A percentile compares a stretch with the other conserved stretches of the same genome.
These are phyloP conservation scores for Mycosarcoma mackinlayi DNA, from an alignment of 1,284 basidiomycete genomes.

Conservation along the genomic window DNA sequence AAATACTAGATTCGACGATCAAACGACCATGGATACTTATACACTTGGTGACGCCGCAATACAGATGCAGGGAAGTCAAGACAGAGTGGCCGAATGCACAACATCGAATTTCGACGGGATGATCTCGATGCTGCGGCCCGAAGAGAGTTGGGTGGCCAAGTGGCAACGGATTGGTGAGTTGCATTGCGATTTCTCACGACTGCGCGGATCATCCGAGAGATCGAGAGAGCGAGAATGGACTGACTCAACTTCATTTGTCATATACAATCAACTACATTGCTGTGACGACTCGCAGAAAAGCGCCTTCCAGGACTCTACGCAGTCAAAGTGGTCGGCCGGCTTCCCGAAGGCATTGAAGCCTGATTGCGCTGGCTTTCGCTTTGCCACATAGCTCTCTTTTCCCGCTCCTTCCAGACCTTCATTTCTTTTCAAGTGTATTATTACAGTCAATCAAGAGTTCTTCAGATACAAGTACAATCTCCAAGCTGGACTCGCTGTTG, in stretches of 20 bases:
- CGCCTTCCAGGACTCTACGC: slow-evolving; percentile 65
- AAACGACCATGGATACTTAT: background rate
- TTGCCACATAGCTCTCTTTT: background rate
- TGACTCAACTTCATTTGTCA: too few relatives aligned
- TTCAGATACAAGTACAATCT: slow-evolving; percentile 24
- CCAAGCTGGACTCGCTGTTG: background rate
- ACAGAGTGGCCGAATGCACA: slow-evolving; percentile 86
- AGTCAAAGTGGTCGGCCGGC: slow-evolving; percentile 64
- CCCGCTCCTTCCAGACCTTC: background rate
- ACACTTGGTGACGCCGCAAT: background rate
- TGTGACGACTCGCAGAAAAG: slow-evolving; percentile 59
- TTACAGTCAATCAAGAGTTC: background rate
- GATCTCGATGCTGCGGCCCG: slow-evolving; percentile 87
- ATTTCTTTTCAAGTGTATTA: slow-evolving; percentile 22
- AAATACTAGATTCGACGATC: background rate
- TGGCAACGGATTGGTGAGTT: slow-evolving; percentile 60
- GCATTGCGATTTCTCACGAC: too few relatives aligned
- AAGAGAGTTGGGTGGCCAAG: slow-evolving; percentile 88
- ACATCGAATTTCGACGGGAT: slow-evolving; percentile 94
- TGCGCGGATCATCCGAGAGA: too few relatives aligned
- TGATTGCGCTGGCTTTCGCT: slow-evolving; percentile 3
- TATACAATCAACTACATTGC: too few relatives aligned
- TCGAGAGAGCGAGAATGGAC: too few relatives aligned
- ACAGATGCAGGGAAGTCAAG: slow-evolving; percentile 87
- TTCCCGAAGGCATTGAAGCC: slow-evolving; percentile 55